Conservation (phyloP, 2,329 filamentous ascomycete genomes). For the Aspergillus persii region DNA sequence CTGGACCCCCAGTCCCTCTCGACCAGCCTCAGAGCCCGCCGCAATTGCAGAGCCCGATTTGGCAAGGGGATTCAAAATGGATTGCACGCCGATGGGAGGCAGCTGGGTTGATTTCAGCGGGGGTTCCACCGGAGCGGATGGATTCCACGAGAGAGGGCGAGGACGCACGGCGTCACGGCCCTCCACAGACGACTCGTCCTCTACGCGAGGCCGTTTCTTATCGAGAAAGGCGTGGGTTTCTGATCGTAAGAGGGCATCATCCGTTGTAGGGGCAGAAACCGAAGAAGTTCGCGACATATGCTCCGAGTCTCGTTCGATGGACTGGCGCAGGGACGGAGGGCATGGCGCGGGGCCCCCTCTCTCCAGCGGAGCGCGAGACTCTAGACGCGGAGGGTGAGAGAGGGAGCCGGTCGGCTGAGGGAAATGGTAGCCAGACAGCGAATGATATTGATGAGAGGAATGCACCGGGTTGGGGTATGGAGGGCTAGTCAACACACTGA, state of each 20-base stretch:
- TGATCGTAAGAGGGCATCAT: conserved; percentile 23
- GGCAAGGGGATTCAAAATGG: conserved; percentile 40
- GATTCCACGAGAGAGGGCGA: conserved; percentile 37
- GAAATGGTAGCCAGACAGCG: conserved; percentile 26
- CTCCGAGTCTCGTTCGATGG: conserved; percentile 30
- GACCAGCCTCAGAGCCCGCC: conserved; percentile 14
- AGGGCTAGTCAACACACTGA: conserved; percentile 33
- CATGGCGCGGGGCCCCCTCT: conserved; percentile 42
- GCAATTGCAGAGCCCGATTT: conserved; percentile 19
- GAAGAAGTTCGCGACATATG: conserved; percentile 41
- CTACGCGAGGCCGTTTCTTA: conserved; percentile 21
- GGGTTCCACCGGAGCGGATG: conserved; percentile 36
- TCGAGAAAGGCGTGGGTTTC: conserved; percentile 23
- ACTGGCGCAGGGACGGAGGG: conserved; percentile 27
- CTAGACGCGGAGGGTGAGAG: conserved; percentile 37
- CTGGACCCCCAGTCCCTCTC: conserved; percentile 25
- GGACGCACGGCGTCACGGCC: conserved; percentile 27
- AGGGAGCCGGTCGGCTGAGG: conserved; percentile 30
- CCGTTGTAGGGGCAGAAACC: conserved; percentile 28
- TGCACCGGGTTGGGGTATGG: conserved; percentile 33
- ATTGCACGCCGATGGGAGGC: conserved; percentile 41
- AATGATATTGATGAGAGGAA: conserved; percentile 32
- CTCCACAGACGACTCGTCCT: conserved; percentile 17
- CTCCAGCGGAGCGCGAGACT: conserved; percentile 33
- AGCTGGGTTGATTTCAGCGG: conserved; percentile 29